Evolutionary conservation across 306 rosid genomes (phyloP).

Genomic region (Fragaria nilgerrensis): DNA sequence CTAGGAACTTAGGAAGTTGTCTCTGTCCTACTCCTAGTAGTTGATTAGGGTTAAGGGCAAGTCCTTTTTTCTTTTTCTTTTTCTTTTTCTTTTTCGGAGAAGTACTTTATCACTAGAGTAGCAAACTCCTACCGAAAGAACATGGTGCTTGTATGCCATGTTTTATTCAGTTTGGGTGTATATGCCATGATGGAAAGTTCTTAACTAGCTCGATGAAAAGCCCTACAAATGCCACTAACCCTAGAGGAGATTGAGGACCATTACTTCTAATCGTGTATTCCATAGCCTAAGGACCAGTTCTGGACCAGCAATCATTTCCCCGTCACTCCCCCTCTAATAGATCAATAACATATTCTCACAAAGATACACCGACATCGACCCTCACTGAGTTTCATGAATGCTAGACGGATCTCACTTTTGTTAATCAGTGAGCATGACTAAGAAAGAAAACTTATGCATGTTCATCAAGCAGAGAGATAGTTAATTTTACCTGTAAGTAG

Average conservation of each 20-base stretch:
- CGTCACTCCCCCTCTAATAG: neutral
- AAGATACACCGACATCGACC: neutral
- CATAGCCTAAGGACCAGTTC: conserved; percentile 38
- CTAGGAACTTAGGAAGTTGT: neutral
- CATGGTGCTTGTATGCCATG: neutral
- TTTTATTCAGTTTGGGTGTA: neutral
- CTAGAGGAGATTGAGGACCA: conserved; percentile 40
- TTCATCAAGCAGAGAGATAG: neutral
- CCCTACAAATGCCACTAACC: neutral
- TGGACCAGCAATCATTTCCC: conserved; percentile 36
- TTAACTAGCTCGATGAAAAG: neutral
- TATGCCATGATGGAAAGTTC: neutral
- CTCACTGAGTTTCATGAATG: neutral
- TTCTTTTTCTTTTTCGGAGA: too few species aligned
- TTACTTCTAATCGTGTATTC: conserved; percentile 21
- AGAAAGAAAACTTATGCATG: neutral
- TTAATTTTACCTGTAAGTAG: conserved; percentile 55
- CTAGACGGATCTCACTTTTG: too few species aligned
- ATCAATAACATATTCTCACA: neutral
- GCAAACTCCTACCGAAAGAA: neutral
- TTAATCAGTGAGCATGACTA: neutral
- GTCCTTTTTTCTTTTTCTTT: neutral
- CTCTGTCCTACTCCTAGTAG: neutral
- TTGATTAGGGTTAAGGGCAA: conserved; percentile 8
- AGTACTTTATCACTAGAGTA: neutral